A percentile compares a stretch with the other conserved stretches of the same genome.
Evolutionary conservation across 2,329 filamentous ascomycete genomes (phyloP).

Genomic region (Zalaria sp.): DNA sequence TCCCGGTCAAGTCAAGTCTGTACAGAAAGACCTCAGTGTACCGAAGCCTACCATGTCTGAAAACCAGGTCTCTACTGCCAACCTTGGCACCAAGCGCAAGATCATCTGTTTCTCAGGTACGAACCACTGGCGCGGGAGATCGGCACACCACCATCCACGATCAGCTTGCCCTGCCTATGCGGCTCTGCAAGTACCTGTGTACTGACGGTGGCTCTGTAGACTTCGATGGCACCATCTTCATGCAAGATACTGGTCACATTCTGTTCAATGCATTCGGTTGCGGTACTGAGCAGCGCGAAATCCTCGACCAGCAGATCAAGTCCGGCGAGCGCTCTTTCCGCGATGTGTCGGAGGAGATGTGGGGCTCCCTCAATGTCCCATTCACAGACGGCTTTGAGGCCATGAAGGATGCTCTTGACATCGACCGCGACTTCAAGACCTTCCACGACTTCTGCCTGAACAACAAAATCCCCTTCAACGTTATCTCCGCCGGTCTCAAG

Average conservation of each 20-base stretch:
- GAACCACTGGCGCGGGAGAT: constrained; percentile 4
- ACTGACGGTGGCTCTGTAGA: constrained; percentile 26
- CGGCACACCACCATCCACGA: no score
- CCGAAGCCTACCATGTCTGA: constrained; percentile 9
- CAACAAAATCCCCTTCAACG: constrained; percentile 52
- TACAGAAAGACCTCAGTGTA: constrained; percentile 7
- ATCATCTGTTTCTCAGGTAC: constrained; percentile 45
- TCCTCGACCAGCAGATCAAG: constrained; percentile 51
- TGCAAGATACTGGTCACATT: constrained; percentile 49
- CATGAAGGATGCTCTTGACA: constrained; percentile 47
- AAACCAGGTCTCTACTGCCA: constrained; percentile 8
- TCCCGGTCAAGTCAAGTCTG: constrained; percentile 12
- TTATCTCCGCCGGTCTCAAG: constrained; percentile 55
- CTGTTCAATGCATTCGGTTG: constrained; percentile 54
- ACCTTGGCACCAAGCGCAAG: constrained; percentile 35
- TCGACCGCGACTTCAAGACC: constrained; percentile 47
- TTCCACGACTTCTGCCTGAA: constrained; percentile 52
- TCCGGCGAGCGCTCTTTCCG: constrained; percentile 51
- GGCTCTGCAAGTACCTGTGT: neutral
- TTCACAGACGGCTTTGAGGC: constrained; percentile 55
- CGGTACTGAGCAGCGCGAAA: constrained; percentile 39
- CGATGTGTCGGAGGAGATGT: constrained; percentile 60
- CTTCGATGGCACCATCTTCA: constrained; percentile 60
- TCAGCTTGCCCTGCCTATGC: no score
- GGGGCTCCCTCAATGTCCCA: constrained; percentile 50